phyloP scores from a whole-genome alignment of 2,329 filamentous ascomycete species.

The Ceratocystis lukuohia region DNA sequence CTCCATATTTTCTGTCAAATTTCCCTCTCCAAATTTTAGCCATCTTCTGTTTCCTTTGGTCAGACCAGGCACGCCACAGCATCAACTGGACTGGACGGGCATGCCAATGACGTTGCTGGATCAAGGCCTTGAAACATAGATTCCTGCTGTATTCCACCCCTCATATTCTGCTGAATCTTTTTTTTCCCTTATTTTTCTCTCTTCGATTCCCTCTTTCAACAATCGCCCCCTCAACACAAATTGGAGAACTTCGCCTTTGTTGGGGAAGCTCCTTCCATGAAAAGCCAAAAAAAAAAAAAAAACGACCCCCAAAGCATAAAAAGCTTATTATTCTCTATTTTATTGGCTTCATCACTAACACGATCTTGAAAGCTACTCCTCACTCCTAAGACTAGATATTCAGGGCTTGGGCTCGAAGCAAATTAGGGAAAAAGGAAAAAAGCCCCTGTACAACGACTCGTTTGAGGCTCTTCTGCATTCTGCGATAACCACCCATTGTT shows the following conservation, averaged over 20 bases:
- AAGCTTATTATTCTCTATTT: background rate
- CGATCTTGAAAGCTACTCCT: background rate
- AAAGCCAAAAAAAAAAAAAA: background rate
- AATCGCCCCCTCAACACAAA: background rate
- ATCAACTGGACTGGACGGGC: no score
- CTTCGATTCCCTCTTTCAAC: background rate
- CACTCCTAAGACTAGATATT: background rate
- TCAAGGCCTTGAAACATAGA: background rate
- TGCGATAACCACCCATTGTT: background rate
- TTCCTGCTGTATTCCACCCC: background rate
- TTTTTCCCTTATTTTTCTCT: background rate
- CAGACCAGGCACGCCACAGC: no score
- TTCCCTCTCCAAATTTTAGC: background rate
- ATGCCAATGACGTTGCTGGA: no score
- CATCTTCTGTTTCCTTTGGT: background rate
- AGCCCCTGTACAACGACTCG: background rate
- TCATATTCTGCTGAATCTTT: background rate
- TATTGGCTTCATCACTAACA: background rate
- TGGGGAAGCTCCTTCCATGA: background rate
- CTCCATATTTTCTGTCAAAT: conserved; percentile 8
- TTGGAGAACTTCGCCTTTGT: background rate
- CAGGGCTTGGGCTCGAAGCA: background rate
- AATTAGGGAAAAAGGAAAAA: background rate
- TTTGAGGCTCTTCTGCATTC: background rate
- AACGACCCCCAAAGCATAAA: background rate